Evolutionary conservation across 495 filamentous ascomycete genomes (phyloP), one percentile per base, ranked within the genome.

Genomic region (Platismatia glauca): DNA sequence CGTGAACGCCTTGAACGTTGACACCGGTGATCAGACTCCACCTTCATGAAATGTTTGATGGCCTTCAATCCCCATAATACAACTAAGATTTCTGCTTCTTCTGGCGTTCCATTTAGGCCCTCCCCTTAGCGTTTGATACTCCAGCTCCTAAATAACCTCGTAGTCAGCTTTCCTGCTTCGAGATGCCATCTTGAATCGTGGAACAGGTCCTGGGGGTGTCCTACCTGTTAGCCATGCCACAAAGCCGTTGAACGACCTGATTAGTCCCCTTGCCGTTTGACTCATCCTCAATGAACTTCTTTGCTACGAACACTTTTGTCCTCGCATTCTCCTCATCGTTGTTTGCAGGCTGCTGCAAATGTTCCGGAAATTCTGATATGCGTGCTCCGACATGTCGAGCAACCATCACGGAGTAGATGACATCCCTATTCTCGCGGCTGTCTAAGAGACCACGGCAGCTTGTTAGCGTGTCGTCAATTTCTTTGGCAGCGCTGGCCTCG

Each of bases 401-500:
- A 58, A 95, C 84, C 31, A 88, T 88, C 63, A 96, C 86, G 16
- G 89, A 93, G 71, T 96, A 96, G 38, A 95, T 81, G 11, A 95
- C 89, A 66, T 96, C 91, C n/a, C 91, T 85, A 68, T 92, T 93
- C 75, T 96, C 91, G 24, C 84, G 81, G 60, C 83, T 86, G 63
- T 91, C 86, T 12, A 96, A 79, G 7, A 92, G 74, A 44, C 79
- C 78, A 50, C 90, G 85, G 70, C 86, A 80, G 9, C 76, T 77
- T 6, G 66, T 69, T 12, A 95, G 74, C 2, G 82, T 81, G 60
- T 84, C 80, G 53, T 91, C 87, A 31, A 90, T 81, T 58, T 81
- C 77, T 63, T 80, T 82, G 34, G 78, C 73, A 16, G 79, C 77
- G 44, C 79, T 78, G 22, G 82, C 74, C 64, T 82, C 81, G 57